phyloP scores from a whole-genome alignment of 2,329 filamentous ascomycete species.

The Aquanectria penicillioides region DNA sequence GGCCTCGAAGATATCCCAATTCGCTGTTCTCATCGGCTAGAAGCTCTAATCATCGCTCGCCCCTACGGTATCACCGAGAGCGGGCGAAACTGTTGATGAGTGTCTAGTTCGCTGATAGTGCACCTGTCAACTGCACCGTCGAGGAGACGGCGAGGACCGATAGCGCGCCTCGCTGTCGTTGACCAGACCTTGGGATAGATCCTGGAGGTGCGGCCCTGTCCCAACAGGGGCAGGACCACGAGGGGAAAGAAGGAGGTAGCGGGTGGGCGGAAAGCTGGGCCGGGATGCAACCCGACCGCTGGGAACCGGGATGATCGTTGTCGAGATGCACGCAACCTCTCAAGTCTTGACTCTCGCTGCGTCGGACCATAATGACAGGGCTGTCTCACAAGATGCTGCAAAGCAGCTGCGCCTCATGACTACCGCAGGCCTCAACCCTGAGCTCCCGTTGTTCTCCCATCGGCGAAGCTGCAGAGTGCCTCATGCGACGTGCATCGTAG shows the following conservation, averaged over 20 bases:
- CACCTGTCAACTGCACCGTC: constrained; percentile 15
- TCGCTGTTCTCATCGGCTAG: too few species aligned
- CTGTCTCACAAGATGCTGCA: constrained; percentile 15
- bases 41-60: too few species aligned
- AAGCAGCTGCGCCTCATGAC: constrained; percentile 6
- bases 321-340: constrained; percentile 6
- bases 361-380: constrained; percentile 9
- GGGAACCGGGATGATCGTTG: constrained; percentile 11
- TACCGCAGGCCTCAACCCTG: constrained; percentile 5
- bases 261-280: constrained; percentile 11
- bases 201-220: neutral
- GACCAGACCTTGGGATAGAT: neutral
- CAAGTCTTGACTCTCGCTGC: constrained; percentile 9
- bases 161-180: constrained; percentile 23
- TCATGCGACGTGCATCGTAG: neutral
- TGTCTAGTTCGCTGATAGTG: constrained; percentile 11
- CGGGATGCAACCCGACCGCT: constrained; percentile 17
- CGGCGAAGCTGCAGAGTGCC: neutral
- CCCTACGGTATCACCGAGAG: too few species aligned
- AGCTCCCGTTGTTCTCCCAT: neutral
- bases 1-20: too few species aligned
- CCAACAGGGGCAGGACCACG: constrained; percentile 18
- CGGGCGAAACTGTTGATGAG: neutral
- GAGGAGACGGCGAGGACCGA: constrained; percentile 16
- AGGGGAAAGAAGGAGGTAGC: constrained; percentile 3